These are phyloP conservation scores for Diaporthe vexans DNA, from an alignment of 2,329 filamentous ascomycete genomes.

Conservation along the genomic window DNA sequence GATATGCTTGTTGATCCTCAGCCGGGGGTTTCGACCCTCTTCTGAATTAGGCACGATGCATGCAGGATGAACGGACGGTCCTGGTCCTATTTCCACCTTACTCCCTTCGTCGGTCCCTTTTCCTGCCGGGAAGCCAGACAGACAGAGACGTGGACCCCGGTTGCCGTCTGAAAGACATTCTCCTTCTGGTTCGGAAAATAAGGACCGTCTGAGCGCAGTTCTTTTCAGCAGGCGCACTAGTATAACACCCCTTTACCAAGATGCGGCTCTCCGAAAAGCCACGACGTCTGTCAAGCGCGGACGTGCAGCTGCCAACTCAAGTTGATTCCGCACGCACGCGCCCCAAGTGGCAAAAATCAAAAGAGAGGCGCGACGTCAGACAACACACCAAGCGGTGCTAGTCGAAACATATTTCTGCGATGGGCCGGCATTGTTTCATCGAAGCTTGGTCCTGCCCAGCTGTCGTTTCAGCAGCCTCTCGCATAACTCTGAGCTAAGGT, in stretches of 20 bases:
- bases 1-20: slow-evolving; percentile 31
- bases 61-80: slow-evolving; percentile 8
- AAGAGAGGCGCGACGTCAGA: slow-evolving; percentile 10
- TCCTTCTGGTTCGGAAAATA: slow-evolving; percentile 5
- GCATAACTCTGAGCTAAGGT: slow-evolving; percentile 9
- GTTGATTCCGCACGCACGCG: slow-evolving; percentile 8
- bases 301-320: slow-evolving; percentile 29
- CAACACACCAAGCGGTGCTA: slow-evolving; percentile 26
- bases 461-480: slow-evolving; percentile 16
- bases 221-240: slow-evolving; percentile 6
- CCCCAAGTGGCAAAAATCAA: not conserved
- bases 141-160: not conserved
- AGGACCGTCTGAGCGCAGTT: slow-evolving; percentile 2
- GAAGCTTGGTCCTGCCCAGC: not conserved
- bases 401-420: slow-evolving; percentile 22
- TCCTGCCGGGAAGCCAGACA: not conserved
- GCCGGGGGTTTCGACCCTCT: slow-evolving; percentile 7
- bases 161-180: not conserved
- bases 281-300: slow-evolving; percentile 21
- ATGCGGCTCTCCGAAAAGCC: slow-evolving; percentile 22
- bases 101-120: not conserved
- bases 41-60: slow-evolving; percentile 19
- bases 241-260: not conserved
- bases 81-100: slow-evolving; percentile 12
- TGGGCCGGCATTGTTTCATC: slow-evolving; percentile 25